Evolutionary conservation across 345 rosid genomes (phyloP).

Genomic region (Eucalyptus erythrocorys): DNA sequence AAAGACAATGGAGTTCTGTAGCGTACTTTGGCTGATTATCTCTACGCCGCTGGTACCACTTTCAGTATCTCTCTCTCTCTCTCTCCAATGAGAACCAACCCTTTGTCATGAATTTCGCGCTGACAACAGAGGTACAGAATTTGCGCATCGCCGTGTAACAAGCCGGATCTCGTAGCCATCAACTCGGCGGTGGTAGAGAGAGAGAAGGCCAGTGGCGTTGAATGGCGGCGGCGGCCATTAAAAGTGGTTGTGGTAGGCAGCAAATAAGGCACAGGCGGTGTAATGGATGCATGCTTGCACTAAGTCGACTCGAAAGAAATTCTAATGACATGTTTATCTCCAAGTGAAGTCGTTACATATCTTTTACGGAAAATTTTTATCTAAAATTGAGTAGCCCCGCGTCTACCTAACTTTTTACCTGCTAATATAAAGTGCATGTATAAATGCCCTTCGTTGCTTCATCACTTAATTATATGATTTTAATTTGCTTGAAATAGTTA

Average conservation of each 20-base stretch:
- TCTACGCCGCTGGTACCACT: not conserved
- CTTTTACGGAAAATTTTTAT: fast-evolving
- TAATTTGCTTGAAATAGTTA: not conserved
- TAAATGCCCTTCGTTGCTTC: not conserved
- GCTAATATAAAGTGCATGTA: not conserved
- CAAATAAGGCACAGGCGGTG: not conserved
- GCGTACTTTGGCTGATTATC: not conserved
- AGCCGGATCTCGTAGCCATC: not conserved
- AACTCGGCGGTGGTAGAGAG: not conserved
- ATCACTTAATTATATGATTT: not conserved
- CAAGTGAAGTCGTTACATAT: not conserved
- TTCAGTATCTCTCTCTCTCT: not conserved
- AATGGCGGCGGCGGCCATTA: not conserved
- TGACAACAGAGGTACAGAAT: not conserved
- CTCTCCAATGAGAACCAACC: not conserved
- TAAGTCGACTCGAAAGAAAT: not conserved
- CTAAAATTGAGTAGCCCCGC: not conserved
- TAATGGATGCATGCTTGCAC: not conserved
- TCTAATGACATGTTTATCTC: not conserved
- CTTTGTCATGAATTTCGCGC: not conserved
- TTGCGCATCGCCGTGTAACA: not conserved
- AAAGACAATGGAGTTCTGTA: not conserved
- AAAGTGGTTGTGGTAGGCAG: not conserved
- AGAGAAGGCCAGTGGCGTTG: not conserved
- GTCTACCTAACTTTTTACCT: not conserved